These are phyloP conservation scores for Alternaria sp. DNA, from an alignment of 2,329 filamentous ascomycete species.

Conservation along the genomic window DNA sequence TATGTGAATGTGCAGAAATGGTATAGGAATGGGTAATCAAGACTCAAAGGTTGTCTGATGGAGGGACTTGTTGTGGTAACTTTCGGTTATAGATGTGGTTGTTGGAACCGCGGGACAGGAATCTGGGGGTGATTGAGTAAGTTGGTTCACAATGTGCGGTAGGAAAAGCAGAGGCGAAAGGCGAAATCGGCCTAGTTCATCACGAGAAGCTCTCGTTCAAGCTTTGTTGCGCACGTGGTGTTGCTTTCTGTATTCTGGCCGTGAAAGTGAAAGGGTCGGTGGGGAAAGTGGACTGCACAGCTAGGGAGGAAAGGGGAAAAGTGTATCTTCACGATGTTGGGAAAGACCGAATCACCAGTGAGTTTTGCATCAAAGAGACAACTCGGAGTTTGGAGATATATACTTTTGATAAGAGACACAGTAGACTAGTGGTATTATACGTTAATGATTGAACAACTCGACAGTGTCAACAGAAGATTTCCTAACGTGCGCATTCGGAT, in stretches of 20 bases:
- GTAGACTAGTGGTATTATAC: background rate
- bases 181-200: background rate
- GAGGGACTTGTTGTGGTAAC: too few relatives aligned
- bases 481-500: conserved; percentile 89
- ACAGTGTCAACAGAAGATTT: too few relatives aligned
- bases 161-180: background rate
- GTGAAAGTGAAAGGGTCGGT: background rate
- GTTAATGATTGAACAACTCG: background rate
- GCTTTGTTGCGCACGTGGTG: background rate
- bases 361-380: background rate
- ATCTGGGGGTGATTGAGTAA: background rate
- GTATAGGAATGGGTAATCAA: background rate
- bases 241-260: background rate
- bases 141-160: background rate
- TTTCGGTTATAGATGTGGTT: background rate
- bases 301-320: background rate
- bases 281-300: background rate
- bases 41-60: background rate
- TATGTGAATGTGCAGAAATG: background rate
- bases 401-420: background rate
- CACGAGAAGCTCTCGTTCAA: background rate
- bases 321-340: background rate
- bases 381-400: background rate
- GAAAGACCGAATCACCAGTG: too few relatives aligned
- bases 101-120: background rate